Evolutionary conservation across 768 basidiomycete species (phyloP), one percentile per base, ranked within the genome.

Genomic region (Pleurotus giganteus): DNA sequence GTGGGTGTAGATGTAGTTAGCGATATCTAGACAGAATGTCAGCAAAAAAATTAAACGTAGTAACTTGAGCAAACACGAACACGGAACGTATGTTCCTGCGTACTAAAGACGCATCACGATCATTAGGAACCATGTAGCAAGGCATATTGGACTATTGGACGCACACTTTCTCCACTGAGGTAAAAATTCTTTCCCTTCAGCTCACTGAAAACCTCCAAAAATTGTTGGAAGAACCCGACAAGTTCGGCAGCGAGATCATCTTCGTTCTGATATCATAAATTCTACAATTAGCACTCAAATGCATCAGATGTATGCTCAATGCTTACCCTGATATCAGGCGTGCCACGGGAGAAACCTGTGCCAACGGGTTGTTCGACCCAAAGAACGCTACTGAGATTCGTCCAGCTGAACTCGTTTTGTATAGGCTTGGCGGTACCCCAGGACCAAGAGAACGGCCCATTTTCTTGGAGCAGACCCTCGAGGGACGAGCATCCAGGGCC

Each of bases 351-450:
- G 65, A 84, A 91, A 0, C 89, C 89, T 4, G 88, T 90, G 4
- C 89, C 89, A 27, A 91, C 83, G 2, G 89, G 89, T 59, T 90
- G 89, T 58, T 91, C 89, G 9, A 91, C 80, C 75, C 79, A 91
- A 15, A 90, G 69, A 5, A 89, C 68, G 53, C 84, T 88, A 2
- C 87, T 88, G 6, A 91, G 73, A 61, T 90, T 91, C 0, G 89
- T 90, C 89, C 89, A 91, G 66, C 86, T 88, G 60, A 76, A 78
- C 59, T 85, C 75, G 51, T 89, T 91, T 4, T 66, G 72, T 0
- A 78, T 86, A 2, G 88, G 83, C 53, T 76, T 75, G 1, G 86
- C 87, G 61, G 81, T 79, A 1, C 89, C 89, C 41, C 60, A 72
- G 4, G 77, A 66, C 88, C 88, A 89, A 39, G 73, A 76, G 66